Evolutionary conservation across 2,329 filamentous ascomycete species (phyloP).

Genomic region (Paraphoma chrysanthemicola): DNA sequence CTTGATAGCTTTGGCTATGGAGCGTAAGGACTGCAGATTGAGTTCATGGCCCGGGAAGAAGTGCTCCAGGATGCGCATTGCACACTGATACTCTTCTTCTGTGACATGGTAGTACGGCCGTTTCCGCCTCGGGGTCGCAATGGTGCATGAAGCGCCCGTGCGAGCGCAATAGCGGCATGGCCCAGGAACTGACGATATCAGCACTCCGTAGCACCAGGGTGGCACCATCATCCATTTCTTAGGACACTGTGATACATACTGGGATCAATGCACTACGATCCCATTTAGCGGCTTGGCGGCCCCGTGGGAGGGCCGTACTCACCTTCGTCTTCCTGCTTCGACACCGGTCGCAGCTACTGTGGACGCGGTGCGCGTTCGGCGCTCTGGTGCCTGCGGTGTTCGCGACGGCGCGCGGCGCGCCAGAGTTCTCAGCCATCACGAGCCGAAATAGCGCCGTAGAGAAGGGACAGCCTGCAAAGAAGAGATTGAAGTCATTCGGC

Average conservation of each 20-base stretch:
- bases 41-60: slow-evolving; percentile 47
- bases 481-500: slow-evolving; percentile 29
- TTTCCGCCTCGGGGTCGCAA: slow-evolving; percentile 45
- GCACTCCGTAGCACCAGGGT: slow-evolving; percentile 8
- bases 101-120: slow-evolving; percentile 50
- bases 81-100: slow-evolving; percentile 48
- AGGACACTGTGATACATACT: slow-evolving; percentile 28
- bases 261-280: slow-evolving; percentile 46
- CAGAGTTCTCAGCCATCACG: slow-evolving; percentile 36
- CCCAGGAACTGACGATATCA: slow-evolving; percentile 43
- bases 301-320: slow-evolving; percentile 9
- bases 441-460: slow-evolving; percentile 15
- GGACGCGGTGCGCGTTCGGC: slow-evolving; percentile 41
- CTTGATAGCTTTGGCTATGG: slow-evolving; percentile 42
- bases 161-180: slow-evolving; percentile 48
- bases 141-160: slow-evolving; percentile 44
- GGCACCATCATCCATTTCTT: not conserved
- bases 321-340: slow-evolving; percentile 48
- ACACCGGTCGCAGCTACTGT: slow-evolving; percentile 48
- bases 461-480: slow-evolving; percentile 7
- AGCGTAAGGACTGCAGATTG: slow-evolving; percentile 41
- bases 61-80: slow-evolving; percentile 46
- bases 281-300: slow-evolving; percentile 35
- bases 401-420: slow-evolving; percentile 20
- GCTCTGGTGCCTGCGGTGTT: slow-evolving; percentile 23